Evolutionary conservation across 768 basidiomycete genomes (phyloP).

Genomic region (Lactarius indigo): DNA sequence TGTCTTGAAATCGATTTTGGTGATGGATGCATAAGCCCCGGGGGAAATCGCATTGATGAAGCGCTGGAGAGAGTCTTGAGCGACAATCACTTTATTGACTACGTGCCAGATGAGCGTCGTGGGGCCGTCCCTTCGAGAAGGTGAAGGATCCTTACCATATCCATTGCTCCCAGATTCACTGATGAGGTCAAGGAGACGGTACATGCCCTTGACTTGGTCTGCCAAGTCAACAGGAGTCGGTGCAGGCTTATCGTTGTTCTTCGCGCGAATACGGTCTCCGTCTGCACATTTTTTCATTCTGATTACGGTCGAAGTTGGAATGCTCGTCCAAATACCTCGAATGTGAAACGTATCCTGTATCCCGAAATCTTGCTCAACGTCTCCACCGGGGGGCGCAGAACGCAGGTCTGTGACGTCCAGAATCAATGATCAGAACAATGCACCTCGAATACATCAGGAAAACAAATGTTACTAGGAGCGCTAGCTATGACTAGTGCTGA

Average conservation of each 20-base stretch:
- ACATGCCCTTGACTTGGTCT: neutral
- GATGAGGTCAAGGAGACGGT: slow-evolving; percentile 32
- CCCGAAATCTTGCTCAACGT: neutral
- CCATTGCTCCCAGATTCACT: slow-evolving; percentile 46
- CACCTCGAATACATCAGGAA: too few relatives aligned
- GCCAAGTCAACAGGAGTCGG: neutral
- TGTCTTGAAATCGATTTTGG: slow-evolving; percentile 25
- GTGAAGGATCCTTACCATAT: slow-evolving; percentile 37
- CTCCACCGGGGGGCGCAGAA: neutral
- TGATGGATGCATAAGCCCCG: slow-evolving; percentile 46
- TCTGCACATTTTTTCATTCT: too few relatives aligned
- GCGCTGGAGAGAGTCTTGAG: slow-evolving; percentile 43
- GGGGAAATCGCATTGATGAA: slow-evolving; percentile 48
- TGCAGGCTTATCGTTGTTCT: neutral
- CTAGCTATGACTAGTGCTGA: too few relatives aligned
- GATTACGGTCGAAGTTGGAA: too few relatives aligned
- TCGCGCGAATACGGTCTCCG: neutral
- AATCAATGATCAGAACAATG: neutral
- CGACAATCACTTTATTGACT: slow-evolving; percentile 63
- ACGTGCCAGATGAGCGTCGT: neutral
- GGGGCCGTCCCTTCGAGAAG: too few relatives aligned
- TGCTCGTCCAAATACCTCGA: too few relatives aligned
- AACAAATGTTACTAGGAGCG: too few relatives aligned
- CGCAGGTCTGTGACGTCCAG: neutral
- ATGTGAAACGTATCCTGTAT: neutral